These are phyloP conservation scores for Clarireedia sp. DNA, from an alignment of 2,329 filamentous ascomycete species.

Conservation along the genomic window DNA sequence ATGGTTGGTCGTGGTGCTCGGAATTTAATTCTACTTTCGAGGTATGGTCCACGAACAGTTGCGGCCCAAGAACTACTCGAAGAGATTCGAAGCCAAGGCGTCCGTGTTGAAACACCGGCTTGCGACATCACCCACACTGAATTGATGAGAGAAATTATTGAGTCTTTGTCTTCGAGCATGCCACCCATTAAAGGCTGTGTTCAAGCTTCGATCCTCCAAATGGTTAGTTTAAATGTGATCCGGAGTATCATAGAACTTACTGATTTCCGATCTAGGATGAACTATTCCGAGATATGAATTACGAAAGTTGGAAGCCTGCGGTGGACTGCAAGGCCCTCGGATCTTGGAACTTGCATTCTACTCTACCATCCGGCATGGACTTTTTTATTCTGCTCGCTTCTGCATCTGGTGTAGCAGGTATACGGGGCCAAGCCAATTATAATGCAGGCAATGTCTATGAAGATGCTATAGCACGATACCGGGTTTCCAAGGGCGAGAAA, in stretches of 20 bases:
- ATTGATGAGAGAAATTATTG: background rate
- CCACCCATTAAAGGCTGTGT: background rate
- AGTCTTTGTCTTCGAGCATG: background rate
- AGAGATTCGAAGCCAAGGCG: conserved; percentile 28
- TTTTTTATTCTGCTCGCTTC: too few species aligned
- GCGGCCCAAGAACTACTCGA: conserved; percentile 22
- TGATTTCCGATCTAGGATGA: too few species aligned
- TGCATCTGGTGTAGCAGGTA: too few species aligned
- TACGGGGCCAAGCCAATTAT: too few species aligned
- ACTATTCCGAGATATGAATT: too few species aligned
- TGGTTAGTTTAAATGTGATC: too few species aligned
- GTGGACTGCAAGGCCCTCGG: too few species aligned
- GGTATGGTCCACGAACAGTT: conserved; percentile 18
- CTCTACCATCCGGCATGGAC: too few species aligned
- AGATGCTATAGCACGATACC: conserved; percentile 9
- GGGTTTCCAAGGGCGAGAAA: conserved; percentile 1
- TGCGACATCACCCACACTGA: conserved; percentile 42
- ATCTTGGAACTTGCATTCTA: too few species aligned
- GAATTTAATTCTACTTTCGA: conserved; percentile 17
- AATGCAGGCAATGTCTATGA: too few species aligned
- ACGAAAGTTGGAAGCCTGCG: too few species aligned
- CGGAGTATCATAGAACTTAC: too few species aligned
- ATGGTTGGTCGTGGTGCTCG: conserved; percentile 25
- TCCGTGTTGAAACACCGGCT: conserved; percentile 37
- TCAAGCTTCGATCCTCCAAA: background rate